Conservation (phyloP, 2,329 filamentous ascomycete genomes). For the Cladobotryum mycophilum region DNA sequence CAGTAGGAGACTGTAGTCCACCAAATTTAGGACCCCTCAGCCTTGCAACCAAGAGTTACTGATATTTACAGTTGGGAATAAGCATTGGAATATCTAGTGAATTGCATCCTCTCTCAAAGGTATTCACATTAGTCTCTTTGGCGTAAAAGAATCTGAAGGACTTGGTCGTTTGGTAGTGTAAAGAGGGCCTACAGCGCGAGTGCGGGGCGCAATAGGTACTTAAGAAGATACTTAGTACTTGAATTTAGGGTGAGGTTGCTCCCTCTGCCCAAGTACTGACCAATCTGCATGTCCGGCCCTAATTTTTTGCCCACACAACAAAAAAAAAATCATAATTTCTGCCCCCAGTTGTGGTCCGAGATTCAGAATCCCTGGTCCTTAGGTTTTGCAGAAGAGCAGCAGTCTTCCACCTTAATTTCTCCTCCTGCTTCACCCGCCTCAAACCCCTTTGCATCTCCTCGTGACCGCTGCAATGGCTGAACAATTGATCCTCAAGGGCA, state of each 20-base stretch:
- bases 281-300: constrained; percentile 33
- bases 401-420: constrained; percentile 27
- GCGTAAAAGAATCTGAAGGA: no score
- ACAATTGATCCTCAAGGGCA: constrained; percentile 93
- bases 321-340: constrained; percentile 37
- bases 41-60: no score
- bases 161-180: no score
- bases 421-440: constrained; percentile 27
- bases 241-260: no score
- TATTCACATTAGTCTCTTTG: no score
- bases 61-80: no score
- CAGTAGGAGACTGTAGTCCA: no score
- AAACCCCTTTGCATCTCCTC: constrained; percentile 31
- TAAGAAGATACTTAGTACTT: not conserved
- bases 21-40: no score
- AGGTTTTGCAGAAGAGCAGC: constrained; percentile 22
- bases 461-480: constrained; percentile 66
- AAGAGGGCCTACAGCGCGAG: not conserved
- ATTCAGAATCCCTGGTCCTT: constrained; percentile 12
- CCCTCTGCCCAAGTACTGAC: not conserved
- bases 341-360: constrained; percentile 13
- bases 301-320: constrained; percentile 48
- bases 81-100: no score
- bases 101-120: no score
- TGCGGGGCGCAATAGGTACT: not conserved